These are phyloP conservation scores for Kockovaella imperatae DNA, from an alignment of 768 basidiomycete species.

Conservation along the genomic window DNA sequence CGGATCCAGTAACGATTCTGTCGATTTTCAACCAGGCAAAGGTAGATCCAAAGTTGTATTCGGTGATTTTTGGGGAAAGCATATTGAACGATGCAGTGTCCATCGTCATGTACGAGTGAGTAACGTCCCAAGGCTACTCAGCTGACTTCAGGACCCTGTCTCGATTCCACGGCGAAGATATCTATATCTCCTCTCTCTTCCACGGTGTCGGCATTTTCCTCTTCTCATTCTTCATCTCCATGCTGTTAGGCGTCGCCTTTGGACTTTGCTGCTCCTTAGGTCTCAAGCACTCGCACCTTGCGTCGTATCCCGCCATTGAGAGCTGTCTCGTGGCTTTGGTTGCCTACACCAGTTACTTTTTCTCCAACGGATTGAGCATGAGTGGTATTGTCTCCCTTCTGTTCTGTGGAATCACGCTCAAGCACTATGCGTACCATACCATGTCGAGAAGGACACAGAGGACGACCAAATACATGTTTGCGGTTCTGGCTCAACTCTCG, in stretches of 20 bases:
- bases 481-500: constrained; percentile 82
- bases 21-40: constrained; percentile 98
- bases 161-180: constrained; percentile 78
- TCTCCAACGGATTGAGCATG: constrained; percentile 92
- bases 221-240: constrained; percentile 86
- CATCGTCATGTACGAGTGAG: constrained; percentile 99
- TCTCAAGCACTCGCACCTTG: constrained; percentile 86
- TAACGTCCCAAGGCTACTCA: constrained; percentile 29
- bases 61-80: constrained; percentile 93
- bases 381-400: constrained; percentile 82
- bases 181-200: constrained; percentile 79
- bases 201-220: constrained; percentile 97
- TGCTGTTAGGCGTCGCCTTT: constrained; percentile 85
- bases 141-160: constrained; percentile 63
- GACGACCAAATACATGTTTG: constrained; percentile 91
- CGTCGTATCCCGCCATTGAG: constrained; percentile 75
- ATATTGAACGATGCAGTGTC: constrained; percentile 97
- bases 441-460: constrained; percentile 94
- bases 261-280: constrained; percentile 85
- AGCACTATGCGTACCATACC: constrained; percentile 99
- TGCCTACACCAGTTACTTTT: constrained; percentile 96
- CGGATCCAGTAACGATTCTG: constrained; percentile 94
- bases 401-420: constrained; percentile 97
- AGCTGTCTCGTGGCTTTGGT: constrained; percentile 90
- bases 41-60: constrained; percentile 95